Evolutionary conservation across 179 eudicot species (phyloP).

Genomic region (Kewa caespitosa): DNA sequence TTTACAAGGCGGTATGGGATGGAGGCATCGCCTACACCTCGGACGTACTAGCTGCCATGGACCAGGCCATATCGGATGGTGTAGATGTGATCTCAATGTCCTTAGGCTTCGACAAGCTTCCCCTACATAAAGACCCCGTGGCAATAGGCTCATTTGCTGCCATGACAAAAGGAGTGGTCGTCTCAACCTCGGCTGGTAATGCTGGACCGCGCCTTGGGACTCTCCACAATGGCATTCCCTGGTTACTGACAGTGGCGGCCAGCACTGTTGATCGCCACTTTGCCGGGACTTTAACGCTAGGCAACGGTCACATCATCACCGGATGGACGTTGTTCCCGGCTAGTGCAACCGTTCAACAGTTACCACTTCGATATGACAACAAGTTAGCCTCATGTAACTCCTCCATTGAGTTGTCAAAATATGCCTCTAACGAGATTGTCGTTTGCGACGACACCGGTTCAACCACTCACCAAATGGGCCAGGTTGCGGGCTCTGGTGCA

Average conservation of each 20-base stretch:
- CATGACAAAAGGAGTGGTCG: constrained; percentile 37
- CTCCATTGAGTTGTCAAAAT: constrained; percentile 18
- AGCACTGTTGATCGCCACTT: constrained; percentile 38
- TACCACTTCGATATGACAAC: constrained; percentile 22
- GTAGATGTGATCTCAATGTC: constrained; percentile 47
- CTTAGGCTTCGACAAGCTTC: constrained; percentile 30
- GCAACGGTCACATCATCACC: constrained; percentile 25
- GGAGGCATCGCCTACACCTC: constrained; percentile 24
- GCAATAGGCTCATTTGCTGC: constrained; percentile 45
- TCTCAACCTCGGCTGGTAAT: constrained; percentile 42
- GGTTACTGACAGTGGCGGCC: constrained; percentile 38
- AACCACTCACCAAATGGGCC: constrained; percentile 18
- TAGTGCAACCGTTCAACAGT: constrained; percentile 29
- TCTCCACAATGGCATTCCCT: constrained; percentile 36
- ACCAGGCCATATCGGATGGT: constrained; percentile 39
- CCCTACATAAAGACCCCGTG: constrained; percentile 31
- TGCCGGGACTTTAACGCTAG: constrained; percentile 29
- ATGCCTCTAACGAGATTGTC: constrained; percentile 17
- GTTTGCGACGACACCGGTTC: constrained; percentile 28
- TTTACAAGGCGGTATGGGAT: constrained; percentile 39
- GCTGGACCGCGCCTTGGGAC: constrained; percentile 27
- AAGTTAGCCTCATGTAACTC: constrained; percentile 29
- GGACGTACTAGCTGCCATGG: constrained; percentile 41
- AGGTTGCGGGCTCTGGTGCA: constrained; percentile 20
- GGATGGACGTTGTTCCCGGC: constrained; percentile 52